Conservation (phyloP, 345 rosid species). For the Anastatica hierochuntica region DNA sequence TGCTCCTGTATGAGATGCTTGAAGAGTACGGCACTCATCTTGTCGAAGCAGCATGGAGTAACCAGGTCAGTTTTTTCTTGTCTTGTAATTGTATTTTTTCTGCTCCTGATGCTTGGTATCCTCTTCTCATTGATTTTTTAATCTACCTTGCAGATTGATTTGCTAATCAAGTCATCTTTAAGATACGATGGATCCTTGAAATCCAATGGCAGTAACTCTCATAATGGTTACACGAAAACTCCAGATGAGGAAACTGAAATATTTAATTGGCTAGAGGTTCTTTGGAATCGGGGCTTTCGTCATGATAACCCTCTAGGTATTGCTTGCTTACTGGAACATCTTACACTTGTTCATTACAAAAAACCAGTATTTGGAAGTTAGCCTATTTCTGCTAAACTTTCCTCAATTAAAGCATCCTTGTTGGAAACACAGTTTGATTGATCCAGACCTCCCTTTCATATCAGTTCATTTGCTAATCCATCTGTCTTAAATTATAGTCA, state of each 20-base stretch:
- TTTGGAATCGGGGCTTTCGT: constrained; percentile 75
- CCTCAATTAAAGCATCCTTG: neutral
- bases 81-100: neutral
- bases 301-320: constrained; percentile 93
- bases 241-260: constrained; percentile 36
- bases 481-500: constrained; percentile 48
- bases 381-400: neutral
- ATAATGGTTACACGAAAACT: constrained; percentile 29
- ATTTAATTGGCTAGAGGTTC: constrained; percentile 68
- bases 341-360: neutral
- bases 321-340: constrained; percentile 9
- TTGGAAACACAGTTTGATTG: neutral
- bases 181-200: constrained; percentile 35
- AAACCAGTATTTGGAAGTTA: neutral
- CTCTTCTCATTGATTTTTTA: constrained; percentile 15
- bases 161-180: constrained; percentile 57
- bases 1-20: constrained; percentile 86
- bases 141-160: constrained; percentile 47
- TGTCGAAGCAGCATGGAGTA: constrained; percentile 95
- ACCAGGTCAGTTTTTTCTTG: constrained; percentile 44
- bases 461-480: constrained; percentile 10
- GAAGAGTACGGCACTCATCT: constrained; percentile 93
- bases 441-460: neutral
- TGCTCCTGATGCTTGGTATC: constrained; percentile 9
- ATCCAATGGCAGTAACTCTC: constrained; percentile 22